phyloP scores from a whole-genome alignment of 139 green algal genomes.

The Haematococcus lacustris region DNA sequence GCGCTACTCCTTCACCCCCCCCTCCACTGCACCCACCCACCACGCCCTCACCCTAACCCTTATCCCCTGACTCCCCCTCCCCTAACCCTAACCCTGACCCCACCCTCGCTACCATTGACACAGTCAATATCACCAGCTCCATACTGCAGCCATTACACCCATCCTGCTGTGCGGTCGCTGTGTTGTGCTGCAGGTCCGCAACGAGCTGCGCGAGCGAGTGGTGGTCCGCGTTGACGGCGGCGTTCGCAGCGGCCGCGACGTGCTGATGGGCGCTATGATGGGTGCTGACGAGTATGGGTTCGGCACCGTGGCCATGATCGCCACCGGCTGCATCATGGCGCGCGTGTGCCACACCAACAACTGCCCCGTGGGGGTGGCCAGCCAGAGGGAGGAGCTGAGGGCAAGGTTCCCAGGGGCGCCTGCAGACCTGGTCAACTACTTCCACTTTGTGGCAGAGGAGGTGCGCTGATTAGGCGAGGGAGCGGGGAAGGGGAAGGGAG shows the following conservation, averaged over 20 bases:
- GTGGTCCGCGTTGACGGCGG: constrained; percentile 90
- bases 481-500: too few relatives aligned
- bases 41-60: too few relatives aligned
- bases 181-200: constrained; percentile 76
- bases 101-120: too few relatives aligned
- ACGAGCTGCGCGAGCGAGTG: constrained; percentile 92
- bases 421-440: constrained; percentile 95
- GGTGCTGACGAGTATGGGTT: constrained; percentile 97
- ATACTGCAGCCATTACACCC: too few relatives aligned
- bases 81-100: too few relatives aligned
- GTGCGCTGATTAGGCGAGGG: constrained; percentile 51
- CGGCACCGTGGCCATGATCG: constrained; percentile 97
- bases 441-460: constrained; percentile 91
- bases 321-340: constrained; percentile 97
- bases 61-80: too few relatives aligned
- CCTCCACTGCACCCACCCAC: too few relatives aligned
- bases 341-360: constrained; percentile 99
- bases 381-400: constrained; percentile 94
- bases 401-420: constrained; percentile 91
- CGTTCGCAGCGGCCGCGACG: constrained; percentile 84
- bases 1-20: too few relatives aligned
- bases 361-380: constrained; percentile 96
- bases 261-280: constrained; percentile 83
- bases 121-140: too few relatives aligned
- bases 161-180: too few relatives aligned